Percentiles rank a stretch among this genome's conserved stretches.
Conservation (phyloP, 371 early-diverging fungal genomes). For the Mucor indicus region DNA sequence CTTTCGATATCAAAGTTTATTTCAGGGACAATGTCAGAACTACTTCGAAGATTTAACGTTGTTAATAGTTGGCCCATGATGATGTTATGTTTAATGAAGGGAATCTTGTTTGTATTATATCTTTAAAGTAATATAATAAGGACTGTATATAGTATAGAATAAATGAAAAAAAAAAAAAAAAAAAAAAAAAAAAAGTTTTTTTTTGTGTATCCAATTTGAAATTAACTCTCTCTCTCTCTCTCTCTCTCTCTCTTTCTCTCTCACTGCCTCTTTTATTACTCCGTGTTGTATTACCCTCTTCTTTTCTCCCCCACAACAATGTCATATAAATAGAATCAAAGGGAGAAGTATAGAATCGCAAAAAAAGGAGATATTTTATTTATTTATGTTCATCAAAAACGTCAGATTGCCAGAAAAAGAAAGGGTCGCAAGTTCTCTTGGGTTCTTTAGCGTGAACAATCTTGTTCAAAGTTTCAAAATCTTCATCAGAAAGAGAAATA, state of each 20-base stretch:
- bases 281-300: no score
- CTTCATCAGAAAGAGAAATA: constrained; percentile 12
- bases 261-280: no score
- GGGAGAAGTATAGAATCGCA: not conserved
- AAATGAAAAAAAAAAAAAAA: not conserved
- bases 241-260: no score
- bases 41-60: constrained; percentile 35
- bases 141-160: not conserved
- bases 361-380: not conserved
- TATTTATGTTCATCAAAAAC: constrained; percentile 30
- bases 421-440: constrained; percentile 29
- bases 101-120: not conserved
- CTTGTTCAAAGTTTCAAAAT: constrained; percentile 20
- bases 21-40: constrained; percentile 43
- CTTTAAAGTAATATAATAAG: not conserved
- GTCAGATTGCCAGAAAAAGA: constrained; percentile 28
- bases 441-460: constrained; percentile 17
- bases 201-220: no score
- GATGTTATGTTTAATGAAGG: constrained; percentile 2
- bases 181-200: not conserved
- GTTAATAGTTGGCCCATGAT: constrained; percentile 41
- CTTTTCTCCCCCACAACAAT: no score
- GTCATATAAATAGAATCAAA: no score
- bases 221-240: no score
- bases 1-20: constrained; percentile 51